phyloP scores from a whole-genome alignment of 2,329 filamentous ascomycete species.

The Alternaria infectoria region DNA sequence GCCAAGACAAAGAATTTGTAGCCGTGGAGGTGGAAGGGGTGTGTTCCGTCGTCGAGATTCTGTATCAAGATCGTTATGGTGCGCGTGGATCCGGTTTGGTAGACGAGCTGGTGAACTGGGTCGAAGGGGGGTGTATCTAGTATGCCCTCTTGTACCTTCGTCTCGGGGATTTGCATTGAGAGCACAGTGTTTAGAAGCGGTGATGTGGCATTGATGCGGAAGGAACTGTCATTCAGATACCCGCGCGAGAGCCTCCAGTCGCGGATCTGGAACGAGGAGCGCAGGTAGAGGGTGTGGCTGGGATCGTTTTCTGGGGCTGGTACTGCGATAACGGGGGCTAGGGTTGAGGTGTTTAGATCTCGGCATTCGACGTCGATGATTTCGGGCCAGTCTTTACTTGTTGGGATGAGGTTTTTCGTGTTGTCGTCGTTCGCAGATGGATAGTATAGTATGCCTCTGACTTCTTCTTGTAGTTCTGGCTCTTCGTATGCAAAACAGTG shows the following conservation, averaged over 20 bases:
- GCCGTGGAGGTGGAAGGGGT: slow-evolving; percentile 50
- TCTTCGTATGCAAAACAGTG: slow-evolving; percentile 64
- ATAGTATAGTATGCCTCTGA: slow-evolving; percentile 60
- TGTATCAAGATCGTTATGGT: slow-evolving; percentile 45
- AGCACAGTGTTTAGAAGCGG: slow-evolving; percentile 61
- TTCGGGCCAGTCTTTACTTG: slow-evolving; percentile 59
- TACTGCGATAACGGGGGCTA: slow-evolving; percentile 54
- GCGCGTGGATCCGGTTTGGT: slow-evolving; percentile 37
- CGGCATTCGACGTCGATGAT: slow-evolving; percentile 57
- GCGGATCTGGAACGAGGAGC: slow-evolving; percentile 66
- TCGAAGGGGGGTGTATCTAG: slow-evolving; percentile 17
- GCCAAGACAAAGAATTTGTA: slow-evolving; percentile 42
- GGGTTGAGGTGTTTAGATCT: slow-evolving; percentile 57
- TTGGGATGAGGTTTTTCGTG: slow-evolving; percentile 25
- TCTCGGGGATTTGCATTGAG: slow-evolving; percentile 54
- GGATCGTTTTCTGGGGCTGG: slow-evolving; percentile 57
- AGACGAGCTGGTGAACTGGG: slow-evolving; percentile 40
- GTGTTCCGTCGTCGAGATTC: slow-evolving; percentile 35
- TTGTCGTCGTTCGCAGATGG: not conserved
- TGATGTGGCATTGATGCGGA: slow-evolving; percentile 55
- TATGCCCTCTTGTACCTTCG: not conserved
- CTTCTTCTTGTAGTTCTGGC: slow-evolving; percentile 55
- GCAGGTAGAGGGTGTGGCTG: slow-evolving; percentile 59
- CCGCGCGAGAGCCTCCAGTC: slow-evolving; percentile 64
- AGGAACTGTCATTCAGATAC: slow-evolving; percentile 64